Evolutionary conservation across 2,329 filamentous ascomycete genomes (phyloP).

Genomic region (Ascochyta lentis): DNA sequence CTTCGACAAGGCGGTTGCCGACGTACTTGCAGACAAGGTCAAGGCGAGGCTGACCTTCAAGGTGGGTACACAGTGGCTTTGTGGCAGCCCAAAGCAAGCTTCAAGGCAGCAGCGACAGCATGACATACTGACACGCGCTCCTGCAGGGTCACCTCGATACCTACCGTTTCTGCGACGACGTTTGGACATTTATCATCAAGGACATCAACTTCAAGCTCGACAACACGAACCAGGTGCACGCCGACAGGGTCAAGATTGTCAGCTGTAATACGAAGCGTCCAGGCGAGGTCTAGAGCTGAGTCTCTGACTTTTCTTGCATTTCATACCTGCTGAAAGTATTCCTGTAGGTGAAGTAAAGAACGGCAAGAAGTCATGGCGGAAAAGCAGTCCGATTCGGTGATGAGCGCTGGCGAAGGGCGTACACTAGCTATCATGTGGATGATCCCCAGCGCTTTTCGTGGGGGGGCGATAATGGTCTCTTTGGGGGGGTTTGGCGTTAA

Average conservation of each 20-base stretch:
- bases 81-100: not conserved
- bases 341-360: not conserved
- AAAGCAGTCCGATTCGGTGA: not conserved
- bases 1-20: constrained; percentile 92
- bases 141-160: constrained; percentile 91
- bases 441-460: not conserved
- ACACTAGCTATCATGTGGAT: not conserved
- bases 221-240: constrained; percentile 73
- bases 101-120: constrained; percentile 4
- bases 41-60: constrained; percentile 93
- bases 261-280: constrained; percentile 92
- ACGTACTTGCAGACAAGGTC: constrained; percentile 89
- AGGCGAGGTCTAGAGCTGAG: constrained; percentile 57
- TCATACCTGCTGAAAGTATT: constrained; percentile 5
- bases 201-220: constrained; percentile 99
- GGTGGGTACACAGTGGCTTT: constrained; percentile 60
- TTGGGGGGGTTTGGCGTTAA: constrained; percentile 23
- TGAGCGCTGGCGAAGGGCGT: not conserved
- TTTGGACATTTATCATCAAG: constrained; percentile 99
- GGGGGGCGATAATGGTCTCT: not conserved
- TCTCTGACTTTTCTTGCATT: constrained; percentile 10
- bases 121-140: constrained; percentile 22
- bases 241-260: constrained; percentile 97
- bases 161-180: constrained; percentile 99
- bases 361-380: not conserved